Evolutionary conservation across 164 flowering plant genomes (phyloP).

Genomic region (Vitis cinerea): DNA sequence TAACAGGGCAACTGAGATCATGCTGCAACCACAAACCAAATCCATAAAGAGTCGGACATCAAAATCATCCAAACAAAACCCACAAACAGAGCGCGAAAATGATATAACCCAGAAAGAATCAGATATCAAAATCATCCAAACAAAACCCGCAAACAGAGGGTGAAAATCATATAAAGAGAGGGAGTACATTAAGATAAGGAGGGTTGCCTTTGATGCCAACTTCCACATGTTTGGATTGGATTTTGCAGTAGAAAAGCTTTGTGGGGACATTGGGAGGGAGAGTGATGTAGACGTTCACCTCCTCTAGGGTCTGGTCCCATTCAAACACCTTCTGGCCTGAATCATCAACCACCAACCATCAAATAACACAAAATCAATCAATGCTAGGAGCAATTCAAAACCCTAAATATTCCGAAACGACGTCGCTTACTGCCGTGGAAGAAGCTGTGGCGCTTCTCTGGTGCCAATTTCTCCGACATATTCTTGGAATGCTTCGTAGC

Average conservation of each 20-base stretch:
- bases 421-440: too few species aligned
- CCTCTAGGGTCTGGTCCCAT: conserved; percentile 97
- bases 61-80: conserved; percentile 10
- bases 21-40: conserved; percentile 46
- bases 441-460: too few species aligned
- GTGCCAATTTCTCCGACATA: too few species aligned
- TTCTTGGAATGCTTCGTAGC: too few species aligned
- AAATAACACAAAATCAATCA: too few species aligned
- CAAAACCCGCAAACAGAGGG: not conserved
- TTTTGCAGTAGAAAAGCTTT: conserved; percentile 73
- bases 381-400: too few species aligned
- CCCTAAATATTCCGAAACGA: too few species aligned
- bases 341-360: not conserved
- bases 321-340: conserved; percentile 87
- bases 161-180: not conserved
- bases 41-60: not conserved
- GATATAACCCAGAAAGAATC: not conserved
- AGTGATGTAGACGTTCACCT: conserved; percentile 80
- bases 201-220: conserved; percentile 90
- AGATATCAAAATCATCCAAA: not conserved
- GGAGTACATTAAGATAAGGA: conserved; percentile 75
- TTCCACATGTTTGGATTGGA: conserved; percentile 75
- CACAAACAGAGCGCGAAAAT: not conserved
- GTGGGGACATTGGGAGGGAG: conserved; percentile 75
- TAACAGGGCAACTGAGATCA: conserved; percentile 68